Percentiles rank a stretch among this genome's conserved stretches.
Conservation (phyloP, 164 flowering plant genomes). For the Piper betle region DNA sequence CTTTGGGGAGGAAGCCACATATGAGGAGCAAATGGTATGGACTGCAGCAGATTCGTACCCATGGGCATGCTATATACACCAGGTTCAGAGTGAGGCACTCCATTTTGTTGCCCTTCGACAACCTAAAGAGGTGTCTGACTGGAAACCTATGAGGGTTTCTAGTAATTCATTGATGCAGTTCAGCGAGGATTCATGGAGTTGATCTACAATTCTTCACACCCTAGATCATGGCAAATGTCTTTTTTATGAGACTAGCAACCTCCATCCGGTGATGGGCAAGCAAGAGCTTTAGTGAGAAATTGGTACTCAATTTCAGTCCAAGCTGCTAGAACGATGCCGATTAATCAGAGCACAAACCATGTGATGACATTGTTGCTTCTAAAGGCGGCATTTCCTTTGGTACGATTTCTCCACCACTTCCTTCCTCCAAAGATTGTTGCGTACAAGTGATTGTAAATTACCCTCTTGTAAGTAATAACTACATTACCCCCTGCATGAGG, state of each 20-base stretch:
- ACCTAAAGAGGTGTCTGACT: constrained; percentile 53
- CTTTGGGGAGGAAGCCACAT: constrained; percentile 50
- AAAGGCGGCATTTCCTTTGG: too few relatives aligned
- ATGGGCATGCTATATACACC: constrained; percentile 90
- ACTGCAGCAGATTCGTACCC: constrained; percentile 74
- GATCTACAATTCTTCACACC: not conserved
- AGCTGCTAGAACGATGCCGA: too few relatives aligned
- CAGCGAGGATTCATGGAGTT: not conserved
- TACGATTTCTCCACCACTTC: too few relatives aligned
- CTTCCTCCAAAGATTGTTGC: too few relatives aligned
- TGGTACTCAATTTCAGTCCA: not conserved
- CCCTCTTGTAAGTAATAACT: too few relatives aligned
- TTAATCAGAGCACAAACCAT: too few relatives aligned
- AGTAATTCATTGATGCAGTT: constrained; percentile 3
- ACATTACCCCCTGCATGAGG: too few relatives aligned
- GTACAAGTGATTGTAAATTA: too few relatives aligned
- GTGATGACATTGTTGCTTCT: too few relatives aligned
- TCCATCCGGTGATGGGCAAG: not conserved
- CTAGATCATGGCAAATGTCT: not conserved
- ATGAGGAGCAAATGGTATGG: constrained; percentile 82
- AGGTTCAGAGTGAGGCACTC: constrained; percentile 80
- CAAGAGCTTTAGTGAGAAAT: not conserved
- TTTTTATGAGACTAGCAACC: not conserved
- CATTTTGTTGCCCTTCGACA: constrained; percentile 73
- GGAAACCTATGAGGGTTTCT: constrained; percentile 65